phyloP scores from a whole-genome alignment of 2,329 filamentous ascomycete species.

The Alternaria triticina region DNA sequence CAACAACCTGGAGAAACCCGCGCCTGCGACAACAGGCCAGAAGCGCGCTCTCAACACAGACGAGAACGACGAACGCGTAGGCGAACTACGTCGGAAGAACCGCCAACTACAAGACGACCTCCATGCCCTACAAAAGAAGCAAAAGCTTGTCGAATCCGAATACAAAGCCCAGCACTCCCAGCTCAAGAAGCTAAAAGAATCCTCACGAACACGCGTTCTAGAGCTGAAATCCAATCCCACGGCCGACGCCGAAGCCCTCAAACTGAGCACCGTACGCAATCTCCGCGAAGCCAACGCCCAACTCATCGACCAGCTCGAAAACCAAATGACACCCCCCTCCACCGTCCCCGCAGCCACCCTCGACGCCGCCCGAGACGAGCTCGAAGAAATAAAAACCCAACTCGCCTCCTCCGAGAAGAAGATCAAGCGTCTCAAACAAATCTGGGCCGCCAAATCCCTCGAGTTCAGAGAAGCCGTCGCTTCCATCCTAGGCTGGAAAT shows the following conservation, averaged over 20 bases:
- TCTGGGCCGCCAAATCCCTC: slow-evolving; percentile 87
- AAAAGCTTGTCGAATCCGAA: slow-evolving; percentile 75
- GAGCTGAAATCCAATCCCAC: slow-evolving; percentile 93
- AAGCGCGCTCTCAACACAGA: slow-evolving; percentile 69
- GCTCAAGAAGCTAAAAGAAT: slow-evolving; percentile 69
- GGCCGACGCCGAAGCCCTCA: slow-evolving; percentile 81
- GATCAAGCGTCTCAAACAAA: slow-evolving; percentile 84
- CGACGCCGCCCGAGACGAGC: slow-evolving; percentile 74
- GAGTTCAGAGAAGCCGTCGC: slow-evolving; percentile 97
- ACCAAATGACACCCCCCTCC: slow-evolving; percentile 46
- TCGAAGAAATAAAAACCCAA: slow-evolving; percentile 63
- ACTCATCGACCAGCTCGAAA: slow-evolving; percentile 74
- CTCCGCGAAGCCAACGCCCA: slow-evolving; percentile 85
- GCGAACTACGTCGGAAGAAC: slow-evolving; percentile 85
- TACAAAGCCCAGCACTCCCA: slow-evolving; percentile 75
- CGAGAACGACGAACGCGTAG: slow-evolving; percentile 72
- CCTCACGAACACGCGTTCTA: slow-evolving; percentile 80
- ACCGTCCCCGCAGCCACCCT: slow-evolving; percentile 80
- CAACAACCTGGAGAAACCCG: slow-evolving; percentile 65
- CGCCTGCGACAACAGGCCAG: slow-evolving; percentile 54
- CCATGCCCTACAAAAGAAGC: slow-evolving; percentile 70
- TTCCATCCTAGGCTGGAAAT: slow-evolving; percentile 88
- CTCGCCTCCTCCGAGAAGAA: slow-evolving; percentile 77
- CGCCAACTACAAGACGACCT: slow-evolving; percentile 83
- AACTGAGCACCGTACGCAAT: slow-evolving; percentile 76